A percentile compares a stretch with the other conserved stretches of the same genome.
These are phyloP conservation scores for Cyathus striatus DNA, from an alignment of 768 basidiomycete genomes.

Conservation along the genomic window DNA sequence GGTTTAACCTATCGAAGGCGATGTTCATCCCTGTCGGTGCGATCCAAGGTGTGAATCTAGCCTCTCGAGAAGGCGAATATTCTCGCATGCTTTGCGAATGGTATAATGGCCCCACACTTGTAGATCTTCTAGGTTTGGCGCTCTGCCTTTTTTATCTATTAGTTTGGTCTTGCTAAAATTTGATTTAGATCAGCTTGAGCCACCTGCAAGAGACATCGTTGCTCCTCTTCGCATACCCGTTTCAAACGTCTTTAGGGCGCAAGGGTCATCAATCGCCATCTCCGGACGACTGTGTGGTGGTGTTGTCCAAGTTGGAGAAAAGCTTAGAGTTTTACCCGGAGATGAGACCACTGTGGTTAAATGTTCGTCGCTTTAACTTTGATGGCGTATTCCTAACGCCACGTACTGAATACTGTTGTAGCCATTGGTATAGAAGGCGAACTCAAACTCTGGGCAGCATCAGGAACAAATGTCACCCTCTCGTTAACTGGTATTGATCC, in stretches of 20 bases:
- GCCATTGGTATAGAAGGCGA: constrained; percentile 84
- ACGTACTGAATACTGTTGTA: constrained; percentile 21
- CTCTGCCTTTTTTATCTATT: no score
- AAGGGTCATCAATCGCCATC: constrained; percentile 71
- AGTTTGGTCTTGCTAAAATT: not conserved
- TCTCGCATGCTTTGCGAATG: constrained; percentile 51
- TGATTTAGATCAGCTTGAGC: constrained; percentile 67
- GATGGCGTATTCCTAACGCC: not conserved
- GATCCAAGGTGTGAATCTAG: constrained; percentile 84
- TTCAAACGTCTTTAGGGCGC: constrained; percentile 92
- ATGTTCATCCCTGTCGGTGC: constrained; percentile 88
- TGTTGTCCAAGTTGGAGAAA: constrained; percentile 88
- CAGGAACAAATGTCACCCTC: constrained; percentile 86
- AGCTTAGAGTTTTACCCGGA: constrained; percentile 81
- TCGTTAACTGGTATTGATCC: constrained; percentile 82
- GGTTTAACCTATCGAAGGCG: constrained; percentile 76
- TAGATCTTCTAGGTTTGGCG: constrained; percentile 79
- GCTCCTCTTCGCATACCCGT: constrained; percentile 83
- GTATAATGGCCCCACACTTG: constrained; percentile 85
- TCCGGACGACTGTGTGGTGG: constrained; percentile 85
- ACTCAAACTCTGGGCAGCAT: constrained; percentile 78
- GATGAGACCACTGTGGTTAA: constrained; percentile 84
- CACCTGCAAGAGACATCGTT: constrained; percentile 72
- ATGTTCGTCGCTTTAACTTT: constrained; percentile 31
- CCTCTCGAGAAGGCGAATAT: constrained; percentile 40